phyloP scores from a whole-genome alignment of 495 filamentous ascomycete genomes.

The Pyrenopolyporus hunteri region DNA sequence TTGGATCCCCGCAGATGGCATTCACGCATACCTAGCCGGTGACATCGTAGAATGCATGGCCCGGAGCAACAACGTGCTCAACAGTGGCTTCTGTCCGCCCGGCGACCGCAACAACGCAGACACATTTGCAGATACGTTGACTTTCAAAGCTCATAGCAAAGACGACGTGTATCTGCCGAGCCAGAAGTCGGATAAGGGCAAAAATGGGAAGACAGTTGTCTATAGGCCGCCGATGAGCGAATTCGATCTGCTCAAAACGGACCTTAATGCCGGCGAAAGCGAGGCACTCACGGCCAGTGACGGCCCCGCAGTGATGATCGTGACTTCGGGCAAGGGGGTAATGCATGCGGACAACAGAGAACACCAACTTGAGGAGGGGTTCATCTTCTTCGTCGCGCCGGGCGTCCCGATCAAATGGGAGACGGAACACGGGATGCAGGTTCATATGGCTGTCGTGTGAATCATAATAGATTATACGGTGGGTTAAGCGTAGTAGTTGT shows the following conservation, averaged over 20 bases:
- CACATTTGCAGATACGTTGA: conserved; percentile 64
- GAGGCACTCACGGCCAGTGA: conserved; percentile 62
- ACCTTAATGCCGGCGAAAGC: conserved; percentile 60
- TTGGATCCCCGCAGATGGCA: conserved; percentile 77
- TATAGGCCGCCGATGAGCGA: conserved; percentile 75
- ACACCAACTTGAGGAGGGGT: conserved; percentile 65
- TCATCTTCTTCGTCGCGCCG: conserved; percentile 71
- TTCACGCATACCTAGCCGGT: conserved; percentile 78
- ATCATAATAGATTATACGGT: not conserved
- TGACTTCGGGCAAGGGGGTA: conserved; percentile 64
- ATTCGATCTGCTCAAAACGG: conserved; percentile 70
- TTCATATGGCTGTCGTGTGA: conserved; percentile 56
- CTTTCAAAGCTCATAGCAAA: conserved; percentile 63
- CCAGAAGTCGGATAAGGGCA: conserved; percentile 58
- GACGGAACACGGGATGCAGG: conserved; percentile 57
- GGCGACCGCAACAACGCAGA: conserved; percentile 67
- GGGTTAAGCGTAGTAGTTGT: not conserved
- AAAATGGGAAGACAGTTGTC: conserved; percentile 62
- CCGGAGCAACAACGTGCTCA: conserved; percentile 78
- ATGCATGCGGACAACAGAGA: conserved; percentile 62
- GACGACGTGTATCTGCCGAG: conserved; percentile 59
- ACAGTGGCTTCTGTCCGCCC: conserved; percentile 74
- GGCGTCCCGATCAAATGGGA: conserved; percentile 59
- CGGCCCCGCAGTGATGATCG: conserved; percentile 71
- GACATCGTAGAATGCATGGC: conserved; percentile 90